Conservation (phyloP, 129 eudicot species). For the Lactuca saligna region DNA sequence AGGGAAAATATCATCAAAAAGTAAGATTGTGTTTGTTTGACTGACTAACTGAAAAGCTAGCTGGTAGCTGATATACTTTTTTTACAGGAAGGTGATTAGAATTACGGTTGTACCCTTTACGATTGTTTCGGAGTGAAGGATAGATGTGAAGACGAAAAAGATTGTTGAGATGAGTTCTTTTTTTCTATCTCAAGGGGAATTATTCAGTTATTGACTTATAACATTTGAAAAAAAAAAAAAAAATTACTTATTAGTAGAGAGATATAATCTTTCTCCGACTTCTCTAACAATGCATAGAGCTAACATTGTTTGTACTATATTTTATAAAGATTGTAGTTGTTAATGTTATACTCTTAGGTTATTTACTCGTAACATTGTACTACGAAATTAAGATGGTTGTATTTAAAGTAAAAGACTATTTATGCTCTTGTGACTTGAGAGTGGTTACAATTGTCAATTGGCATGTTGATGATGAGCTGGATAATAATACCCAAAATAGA, state of each 20-base stretch:
- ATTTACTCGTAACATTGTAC: conserved; percentile 13
- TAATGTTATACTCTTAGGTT: not conserved
- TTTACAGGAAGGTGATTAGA: conserved; percentile 49
- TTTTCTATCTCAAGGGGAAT: conserved; percentile 21
- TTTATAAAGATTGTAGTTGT: conserved; percentile 2
- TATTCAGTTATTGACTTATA: conserved; percentile 28
- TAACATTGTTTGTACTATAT: conserved; percentile 23
- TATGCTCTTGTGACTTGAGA: conserved; percentile 3
- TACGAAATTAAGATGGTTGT: not conserved
- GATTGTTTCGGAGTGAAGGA: conserved; percentile 28
- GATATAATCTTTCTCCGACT: conserved; percentile 14
- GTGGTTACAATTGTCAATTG: conserved; percentile 12
- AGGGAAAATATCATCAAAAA: conserved; percentile 76
- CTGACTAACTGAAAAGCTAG: no score
- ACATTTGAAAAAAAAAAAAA: conserved; percentile 12
- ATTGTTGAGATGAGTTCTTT: conserved; percentile 23
- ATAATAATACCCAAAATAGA: not conserved
- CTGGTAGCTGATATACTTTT: no score
- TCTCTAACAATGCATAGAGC: conserved; percentile 30
- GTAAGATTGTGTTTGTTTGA: conserved; percentile 23
- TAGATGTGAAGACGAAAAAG: no score
- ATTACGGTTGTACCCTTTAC: not conserved
- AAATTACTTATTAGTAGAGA: conserved; percentile 2
- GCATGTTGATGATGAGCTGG: conserved; percentile 33
- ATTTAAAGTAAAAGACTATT: conserved; percentile 15